Evolutionary conservation across 257 asterid species (phyloP).

Genomic region (Buddleja alternifolia): DNA sequence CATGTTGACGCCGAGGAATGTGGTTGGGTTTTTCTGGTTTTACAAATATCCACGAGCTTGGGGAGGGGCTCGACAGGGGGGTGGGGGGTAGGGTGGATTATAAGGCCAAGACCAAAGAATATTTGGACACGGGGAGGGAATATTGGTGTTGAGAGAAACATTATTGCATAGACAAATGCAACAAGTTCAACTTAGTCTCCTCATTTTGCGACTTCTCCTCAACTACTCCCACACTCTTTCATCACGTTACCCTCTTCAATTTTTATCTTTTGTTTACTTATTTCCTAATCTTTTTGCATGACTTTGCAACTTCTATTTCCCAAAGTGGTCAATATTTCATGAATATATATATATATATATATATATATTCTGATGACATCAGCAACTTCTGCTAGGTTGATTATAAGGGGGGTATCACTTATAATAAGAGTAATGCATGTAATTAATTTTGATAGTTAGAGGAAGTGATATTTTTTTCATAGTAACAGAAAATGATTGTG

Average conservation of each 20-base stretch:
- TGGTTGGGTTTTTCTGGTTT: conserved; percentile 34
- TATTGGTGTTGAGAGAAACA: conserved; percentile 48
- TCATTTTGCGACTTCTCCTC: not conserved
- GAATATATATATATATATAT: no score
- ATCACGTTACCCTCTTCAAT: not conserved
- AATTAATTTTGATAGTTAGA: no score
- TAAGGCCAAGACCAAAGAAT: conserved; percentile 46
- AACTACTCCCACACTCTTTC: conserved; percentile 32
- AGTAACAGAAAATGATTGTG: no score
- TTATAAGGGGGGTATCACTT: no score
- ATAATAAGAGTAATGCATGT: no score
- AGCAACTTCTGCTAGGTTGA: no score
- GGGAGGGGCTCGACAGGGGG: conserved; percentile 37
- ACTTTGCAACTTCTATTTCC: no score
- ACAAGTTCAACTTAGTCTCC: not conserved
- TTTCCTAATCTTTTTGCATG: not conserved
- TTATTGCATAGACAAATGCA: conserved; percentile 15
- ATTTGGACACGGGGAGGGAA: conserved; percentile 82
- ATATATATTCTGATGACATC: no score
- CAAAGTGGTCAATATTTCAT: no score
- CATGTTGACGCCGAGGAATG: conserved; percentile 62
- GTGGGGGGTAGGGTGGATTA: not conserved
- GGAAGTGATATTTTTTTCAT: no score
- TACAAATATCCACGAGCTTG: conserved; percentile 26
- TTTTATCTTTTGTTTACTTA: not conserved